Conservation (phyloP, 140 eudicot species). For the Bidens hawaiensis region DNA sequence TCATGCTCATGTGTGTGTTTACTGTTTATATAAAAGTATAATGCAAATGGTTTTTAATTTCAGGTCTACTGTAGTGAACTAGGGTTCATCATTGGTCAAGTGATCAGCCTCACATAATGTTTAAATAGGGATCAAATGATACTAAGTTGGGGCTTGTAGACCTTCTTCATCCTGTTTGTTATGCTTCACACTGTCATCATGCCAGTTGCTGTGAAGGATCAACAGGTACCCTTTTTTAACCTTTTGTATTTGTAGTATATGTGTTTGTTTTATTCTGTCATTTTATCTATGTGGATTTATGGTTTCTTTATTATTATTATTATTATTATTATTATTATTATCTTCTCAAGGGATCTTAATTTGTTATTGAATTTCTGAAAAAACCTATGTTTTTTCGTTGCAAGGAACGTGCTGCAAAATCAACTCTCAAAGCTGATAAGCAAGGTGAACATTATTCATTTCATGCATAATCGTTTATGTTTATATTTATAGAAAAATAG, state of each 20-base stretch:
- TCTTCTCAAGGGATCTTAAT: conserved; percentile 4
- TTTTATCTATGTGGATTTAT: conserved; percentile 5
- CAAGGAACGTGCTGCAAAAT: conserved; percentile 30
- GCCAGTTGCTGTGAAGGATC: conserved; percentile 42
- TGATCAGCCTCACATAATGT: neutral
- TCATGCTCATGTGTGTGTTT: neutral
- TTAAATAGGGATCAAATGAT: conserved; percentile 6
- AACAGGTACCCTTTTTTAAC: conserved; percentile 30
- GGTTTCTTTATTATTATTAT: neutral
- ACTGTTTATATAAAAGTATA: too few relatives aligned
- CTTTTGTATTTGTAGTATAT: conserved; percentile 5
- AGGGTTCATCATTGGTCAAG: conserved; percentile 13
- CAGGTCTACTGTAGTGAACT: conserved; percentile 3
- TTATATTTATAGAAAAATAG: neutral
- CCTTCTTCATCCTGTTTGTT: conserved; percentile 6
- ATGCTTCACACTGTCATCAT: conserved; percentile 28
- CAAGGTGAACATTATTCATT: conserved; percentile 21
- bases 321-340: neutral
- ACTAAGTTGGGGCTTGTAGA: conserved; percentile 13
- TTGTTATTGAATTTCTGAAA: conserved; percentile 23
- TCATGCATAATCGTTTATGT: too few relatives aligned
- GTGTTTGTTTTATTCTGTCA: conserved; percentile 16
- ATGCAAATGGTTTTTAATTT: neutral
- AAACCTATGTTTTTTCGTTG: conserved; percentile 15
- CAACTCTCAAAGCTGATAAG: conserved; percentile 21